These are phyloP conservation scores for Bipolaris sorokiniana DNA, from an alignment of 2,329 filamentous ascomycete genomes.

Conservation along the genomic window DNA sequence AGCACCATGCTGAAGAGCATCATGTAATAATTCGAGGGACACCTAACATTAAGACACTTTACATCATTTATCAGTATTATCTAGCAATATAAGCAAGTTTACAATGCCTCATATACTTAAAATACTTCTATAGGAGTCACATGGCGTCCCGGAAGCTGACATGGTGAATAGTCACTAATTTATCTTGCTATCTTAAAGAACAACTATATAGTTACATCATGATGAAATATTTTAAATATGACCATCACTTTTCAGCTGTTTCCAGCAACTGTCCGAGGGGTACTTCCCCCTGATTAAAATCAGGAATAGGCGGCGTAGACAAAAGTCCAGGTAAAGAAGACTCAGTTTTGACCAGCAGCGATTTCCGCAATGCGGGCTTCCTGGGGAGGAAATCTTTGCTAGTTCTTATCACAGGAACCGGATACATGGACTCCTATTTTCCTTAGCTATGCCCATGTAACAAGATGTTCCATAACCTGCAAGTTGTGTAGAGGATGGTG, in stretches of 20 bases:
- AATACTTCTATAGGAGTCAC: background rate
- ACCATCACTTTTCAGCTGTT: too few relatives aligned
- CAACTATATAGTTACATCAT: too few relatives aligned
- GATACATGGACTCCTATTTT: constrained; percentile 1
- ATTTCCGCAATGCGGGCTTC: too few relatives aligned
- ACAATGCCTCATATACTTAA: background rate
- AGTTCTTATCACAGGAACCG: constrained; percentile 5
- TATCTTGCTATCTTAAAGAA: background rate
- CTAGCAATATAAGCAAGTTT: background rate
- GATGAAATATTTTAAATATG: too few relatives aligned
- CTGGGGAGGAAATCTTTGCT: too few relatives aligned
- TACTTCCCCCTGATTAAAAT: too few relatives aligned
- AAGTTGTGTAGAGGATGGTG: constrained; percentile 12
- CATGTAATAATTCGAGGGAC: background rate
- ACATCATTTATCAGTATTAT: background rate
- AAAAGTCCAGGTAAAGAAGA: too few relatives aligned
- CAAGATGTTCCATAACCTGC: background rate
- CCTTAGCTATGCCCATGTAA: too few relatives aligned
- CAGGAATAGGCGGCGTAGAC: too few relatives aligned
- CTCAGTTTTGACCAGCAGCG: too few relatives aligned
- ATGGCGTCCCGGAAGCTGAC: background rate
- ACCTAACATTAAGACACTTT: background rate
- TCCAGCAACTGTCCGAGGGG: too few relatives aligned
- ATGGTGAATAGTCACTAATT: background rate
- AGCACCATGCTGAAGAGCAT: background rate